phyloP scores from a whole-genome alignment of 345 rosid genomes.

The Gossypium arboreum region DNA sequence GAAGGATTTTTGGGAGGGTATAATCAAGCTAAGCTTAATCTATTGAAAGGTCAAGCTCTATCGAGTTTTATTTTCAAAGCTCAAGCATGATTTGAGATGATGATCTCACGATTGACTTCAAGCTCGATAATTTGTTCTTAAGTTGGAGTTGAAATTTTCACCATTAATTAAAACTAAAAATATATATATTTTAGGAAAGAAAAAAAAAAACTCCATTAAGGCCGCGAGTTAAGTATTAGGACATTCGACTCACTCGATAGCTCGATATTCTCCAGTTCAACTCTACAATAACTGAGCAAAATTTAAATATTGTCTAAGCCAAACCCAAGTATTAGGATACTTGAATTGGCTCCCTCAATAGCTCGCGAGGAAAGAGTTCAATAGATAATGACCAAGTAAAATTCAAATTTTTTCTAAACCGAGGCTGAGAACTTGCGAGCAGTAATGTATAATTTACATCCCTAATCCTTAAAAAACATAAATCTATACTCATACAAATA shows the following conservation, averaged over 20 bases:
- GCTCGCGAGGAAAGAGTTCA: neutral
- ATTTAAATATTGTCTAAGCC: neutral
- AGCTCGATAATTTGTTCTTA: neutral
- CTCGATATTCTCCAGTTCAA: neutral
- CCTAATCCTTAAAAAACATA: neutral
- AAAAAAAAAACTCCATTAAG: neutral
- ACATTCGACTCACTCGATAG: neutral
- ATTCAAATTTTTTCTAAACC: neutral
- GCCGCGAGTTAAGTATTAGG: neutral
- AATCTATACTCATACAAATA: neutral
- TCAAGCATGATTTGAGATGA: neutral
- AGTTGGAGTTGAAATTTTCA: neutral
- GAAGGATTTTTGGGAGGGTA: neutral
- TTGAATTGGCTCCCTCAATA: neutral
- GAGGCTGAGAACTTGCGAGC: neutral
- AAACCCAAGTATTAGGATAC: neutral
- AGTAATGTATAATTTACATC: neutral
- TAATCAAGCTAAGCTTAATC: neutral
- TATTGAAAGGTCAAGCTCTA: neutral
- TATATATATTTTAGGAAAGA: too few relatives aligned
- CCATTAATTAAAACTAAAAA: too few relatives aligned
- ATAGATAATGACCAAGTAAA: neutral
- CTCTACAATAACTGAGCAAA: neutral
- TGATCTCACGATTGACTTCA: neutral
- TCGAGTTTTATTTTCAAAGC: too few relatives aligned